Base-by-base conservation (phyloP, 192 early-diverging fungal genomes). In the Podila horticola region DNA sequence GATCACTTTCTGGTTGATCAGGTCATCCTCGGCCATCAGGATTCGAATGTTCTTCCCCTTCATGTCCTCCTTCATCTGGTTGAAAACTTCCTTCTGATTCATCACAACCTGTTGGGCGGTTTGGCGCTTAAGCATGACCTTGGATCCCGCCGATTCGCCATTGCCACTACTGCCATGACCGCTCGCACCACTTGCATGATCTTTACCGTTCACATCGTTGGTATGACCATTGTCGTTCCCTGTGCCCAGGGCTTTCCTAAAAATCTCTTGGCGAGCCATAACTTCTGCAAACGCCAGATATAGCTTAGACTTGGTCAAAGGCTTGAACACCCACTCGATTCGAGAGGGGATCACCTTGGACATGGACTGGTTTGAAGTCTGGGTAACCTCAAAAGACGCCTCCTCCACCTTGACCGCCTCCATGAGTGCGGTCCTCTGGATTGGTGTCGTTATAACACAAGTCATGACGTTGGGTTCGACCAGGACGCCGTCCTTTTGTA, bases 1-100 rank as follows among this genome's bases (percentile, higher is more conserved):
- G 66, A 90, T 75, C 29, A 90, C 88, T 70, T 88, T 90, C 66
- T 90, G 88, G 67, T 90, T 90, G 51, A 87, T 86, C 62, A 84
- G 66, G 60, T 90, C 86, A 66, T 90, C 88, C 81, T 90, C 88
- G 29, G 86, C 86, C n/a, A 90, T 64, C 36, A 90, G 61, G 17
- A 90, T 84, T 15, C 74, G 82, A 59, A 85, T 75, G 22, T 87
- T 85, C 66, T 71, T 75, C 20, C 85, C 83, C 61, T 85, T 83
- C 63, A 90, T 82, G 61, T 84, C 85, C 15, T 83, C 79, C n/a
- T 64, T 62, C 88, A 90, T 90, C 45, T 76, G 74, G 29, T 67
- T 71, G 68, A 90, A 90, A 10, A 87, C 66, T 64, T 88, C 86
- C 48, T 85, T 88, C 69, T 90, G 88, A 17, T 58, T 84, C 30